phyloP scores from a whole-genome alignment of 2,329 filamentous ascomycete species.

The Thelonectria rubi region DNA sequence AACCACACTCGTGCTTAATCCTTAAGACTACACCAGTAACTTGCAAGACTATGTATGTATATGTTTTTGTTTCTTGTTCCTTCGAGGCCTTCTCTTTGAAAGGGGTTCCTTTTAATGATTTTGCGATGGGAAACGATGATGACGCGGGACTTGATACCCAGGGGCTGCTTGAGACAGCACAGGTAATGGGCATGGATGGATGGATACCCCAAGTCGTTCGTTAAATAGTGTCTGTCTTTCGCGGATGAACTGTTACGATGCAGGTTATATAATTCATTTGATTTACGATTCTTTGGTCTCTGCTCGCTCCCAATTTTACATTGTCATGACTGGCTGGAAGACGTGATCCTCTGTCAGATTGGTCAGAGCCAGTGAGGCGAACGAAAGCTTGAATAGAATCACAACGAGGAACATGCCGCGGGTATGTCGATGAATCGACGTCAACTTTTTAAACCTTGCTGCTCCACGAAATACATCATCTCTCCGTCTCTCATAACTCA shows the following conservation, averaged over 20 bases:
- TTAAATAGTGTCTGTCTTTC: constrained; percentile 10
- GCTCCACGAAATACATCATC: constrained; percentile 21
- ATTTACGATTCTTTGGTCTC: neutral
- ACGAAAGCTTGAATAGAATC: neutral
- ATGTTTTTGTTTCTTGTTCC: constrained; percentile 3
- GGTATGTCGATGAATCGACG: constrained; percentile 23
- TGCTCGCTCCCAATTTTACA: no score
- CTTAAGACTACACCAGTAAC: constrained; percentile 2
- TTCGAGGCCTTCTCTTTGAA: neutral
- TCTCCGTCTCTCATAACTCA: constrained; percentile 5
- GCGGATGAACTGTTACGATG: constrained; percentile 5
- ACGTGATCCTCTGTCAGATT: no score
- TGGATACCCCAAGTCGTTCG: constrained; percentile 37
- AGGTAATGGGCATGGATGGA: constrained; percentile 18
- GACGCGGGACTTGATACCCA: constrained; percentile 34
- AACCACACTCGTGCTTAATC: constrained; percentile 10
- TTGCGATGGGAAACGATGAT: constrained; percentile 8
- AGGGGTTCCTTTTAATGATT: constrained; percentile 7
- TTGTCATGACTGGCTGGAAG: no score
- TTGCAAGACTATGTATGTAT: constrained; percentile 6
- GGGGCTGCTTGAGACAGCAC: constrained; percentile 21
- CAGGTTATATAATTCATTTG: neutral
- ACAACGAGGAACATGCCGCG: neutral
- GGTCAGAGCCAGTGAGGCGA: no score
- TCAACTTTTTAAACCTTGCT: constrained; percentile 27